These are phyloP conservation scores for Torulaspora indica DNA, from an alignment of 805 yeast genomes.

Conservation along the genomic window DNA sequence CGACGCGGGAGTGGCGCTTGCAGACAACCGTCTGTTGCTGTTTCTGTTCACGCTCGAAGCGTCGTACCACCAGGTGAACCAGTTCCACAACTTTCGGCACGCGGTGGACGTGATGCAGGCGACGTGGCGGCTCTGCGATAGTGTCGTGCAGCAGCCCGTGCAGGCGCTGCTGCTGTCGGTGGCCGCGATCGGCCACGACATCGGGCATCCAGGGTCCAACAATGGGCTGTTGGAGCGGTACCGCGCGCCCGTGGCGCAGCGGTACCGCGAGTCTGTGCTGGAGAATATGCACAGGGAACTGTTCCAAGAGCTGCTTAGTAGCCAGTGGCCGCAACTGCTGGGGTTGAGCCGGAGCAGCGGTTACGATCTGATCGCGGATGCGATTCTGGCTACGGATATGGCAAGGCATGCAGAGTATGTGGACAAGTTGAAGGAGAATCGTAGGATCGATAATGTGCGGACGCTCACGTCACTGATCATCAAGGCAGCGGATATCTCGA, in stretches of 20 bases:
- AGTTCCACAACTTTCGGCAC: conserved; percentile 93
- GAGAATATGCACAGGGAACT: conserved; percentile 78
- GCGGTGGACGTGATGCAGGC: conserved; percentile 95
- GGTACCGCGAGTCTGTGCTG: conserved; percentile 63
- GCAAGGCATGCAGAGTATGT: conserved; percentile 76
- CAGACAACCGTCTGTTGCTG: conserved; percentile 48
- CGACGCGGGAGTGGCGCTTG: conserved; percentile 14
- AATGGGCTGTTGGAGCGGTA: conserved; percentile 60
- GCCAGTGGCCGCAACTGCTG: conserved; percentile 47
- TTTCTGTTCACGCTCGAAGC: conserved; percentile 67
- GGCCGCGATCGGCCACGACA: conserved; percentile 91
- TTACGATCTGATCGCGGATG: conserved; percentile 21
- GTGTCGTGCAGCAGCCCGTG: conserved; percentile 27
- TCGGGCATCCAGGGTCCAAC: conserved; percentile 96
- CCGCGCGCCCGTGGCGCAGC: conserved; percentile 56
- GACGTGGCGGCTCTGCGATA: conserved; percentile 53
- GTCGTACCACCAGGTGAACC: conserved; percentile 77
- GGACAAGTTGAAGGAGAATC: conserved; percentile 40
- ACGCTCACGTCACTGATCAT: conserved; percentile 65
- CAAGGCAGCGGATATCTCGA: conserved; percentile 94
- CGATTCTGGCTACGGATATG: conserved; percentile 88
- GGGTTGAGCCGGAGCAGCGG: conserved; percentile 8
- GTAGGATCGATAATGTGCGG: conserved; percentile 23
- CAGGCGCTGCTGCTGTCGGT: conserved; percentile 60
- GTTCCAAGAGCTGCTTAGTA: conserved; percentile 47